Conservation (phyloP, 2,329 filamentous ascomycete genomes). For the Didymella pomorum region DNA sequence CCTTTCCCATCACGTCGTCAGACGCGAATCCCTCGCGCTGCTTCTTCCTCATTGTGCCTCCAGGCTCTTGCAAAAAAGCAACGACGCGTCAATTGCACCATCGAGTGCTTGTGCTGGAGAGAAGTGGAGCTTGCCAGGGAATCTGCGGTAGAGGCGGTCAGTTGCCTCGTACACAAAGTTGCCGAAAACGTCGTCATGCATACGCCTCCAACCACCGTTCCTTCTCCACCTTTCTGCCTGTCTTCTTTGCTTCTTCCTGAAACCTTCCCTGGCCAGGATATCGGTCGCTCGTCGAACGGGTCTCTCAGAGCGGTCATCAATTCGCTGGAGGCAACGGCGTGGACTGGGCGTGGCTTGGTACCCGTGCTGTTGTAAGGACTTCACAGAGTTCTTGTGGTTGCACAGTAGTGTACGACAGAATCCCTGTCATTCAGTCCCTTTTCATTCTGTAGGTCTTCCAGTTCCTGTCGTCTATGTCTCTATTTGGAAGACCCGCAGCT, state of each 20-base stretch:
- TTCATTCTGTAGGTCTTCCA: constrained; percentile 12
- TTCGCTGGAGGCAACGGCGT: constrained; percentile 13
- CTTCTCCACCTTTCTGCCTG: constrained; percentile 28
- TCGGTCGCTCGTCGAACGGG: constrained; percentile 22
- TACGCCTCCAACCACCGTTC: constrained; percentile 40
- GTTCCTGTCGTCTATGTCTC: constrained; percentile 24
- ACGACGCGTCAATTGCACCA: constrained; percentile 11
- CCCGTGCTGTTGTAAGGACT: constrained; percentile 14
- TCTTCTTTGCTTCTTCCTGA: constrained; percentile 33
- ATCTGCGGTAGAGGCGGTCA: constrained; percentile 36
- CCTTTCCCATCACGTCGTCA: constrained; percentile 20
- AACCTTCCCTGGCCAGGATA: constrained; percentile 25
- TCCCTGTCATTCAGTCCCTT: constrained; percentile 18
- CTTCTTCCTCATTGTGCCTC: constrained; percentile 3
- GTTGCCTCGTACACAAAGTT: constrained; percentile 31
- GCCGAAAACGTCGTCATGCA: constrained; percentile 45
- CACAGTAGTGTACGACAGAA: constrained; percentile 19
- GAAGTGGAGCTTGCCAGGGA: constrained; percentile 10
- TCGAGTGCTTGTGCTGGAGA: constrained; percentile 2
- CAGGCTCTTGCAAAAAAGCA: constrained; percentile 5
- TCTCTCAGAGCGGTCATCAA: constrained; percentile 18
- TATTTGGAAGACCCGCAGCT: constrained; percentile 35
- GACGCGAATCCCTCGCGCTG: constrained; percentile 19
- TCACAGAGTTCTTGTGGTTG: constrained; percentile 8
- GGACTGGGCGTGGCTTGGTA: constrained; percentile 11